phyloP scores from a whole-genome alignment of 2,329 filamentous ascomycete species.

The Incumbomyces delicatus region DNA sequence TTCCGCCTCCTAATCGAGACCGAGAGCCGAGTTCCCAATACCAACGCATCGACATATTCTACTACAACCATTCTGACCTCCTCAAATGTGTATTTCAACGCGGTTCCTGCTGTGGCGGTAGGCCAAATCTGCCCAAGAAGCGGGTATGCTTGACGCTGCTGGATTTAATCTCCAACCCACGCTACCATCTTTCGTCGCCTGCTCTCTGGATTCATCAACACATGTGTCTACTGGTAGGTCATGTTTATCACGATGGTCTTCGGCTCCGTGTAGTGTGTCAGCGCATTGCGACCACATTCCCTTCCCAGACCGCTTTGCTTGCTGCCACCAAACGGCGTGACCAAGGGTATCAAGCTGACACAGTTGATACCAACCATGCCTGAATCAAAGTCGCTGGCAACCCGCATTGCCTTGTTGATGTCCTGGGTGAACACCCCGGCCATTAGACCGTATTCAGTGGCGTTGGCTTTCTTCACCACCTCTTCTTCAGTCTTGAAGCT shows the following conservation, averaged over 20 bases:
- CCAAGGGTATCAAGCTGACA: conserved; percentile 30
- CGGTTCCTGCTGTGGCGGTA: too few relatives aligned
- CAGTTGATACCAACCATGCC: conserved; percentile 51
- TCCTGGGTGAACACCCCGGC: conserved; percentile 42
- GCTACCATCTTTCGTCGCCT: too few relatives aligned
- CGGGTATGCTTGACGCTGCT: too few relatives aligned
- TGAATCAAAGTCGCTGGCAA: conserved; percentile 17
- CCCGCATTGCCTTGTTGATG: conserved; percentile 17
- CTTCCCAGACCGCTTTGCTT: conserved; percentile 71
- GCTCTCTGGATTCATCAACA: too few relatives aligned
- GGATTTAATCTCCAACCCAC: too few relatives aligned
- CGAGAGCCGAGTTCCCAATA: too few relatives aligned
- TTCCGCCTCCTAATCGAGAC: too few relatives aligned
- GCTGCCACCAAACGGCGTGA: conserved; percentile 59
- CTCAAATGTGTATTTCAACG: too few relatives aligned
- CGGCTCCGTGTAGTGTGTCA: conserved; percentile 51
- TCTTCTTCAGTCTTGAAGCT: conserved; percentile 38
- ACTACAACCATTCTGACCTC: too few relatives aligned
- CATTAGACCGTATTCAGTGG: conserved; percentile 41
- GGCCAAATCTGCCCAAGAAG: too few relatives aligned
- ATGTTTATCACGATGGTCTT: conserved; percentile 34
- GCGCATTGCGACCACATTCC: conserved; percentile 59
- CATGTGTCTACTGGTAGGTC: too few relatives aligned
- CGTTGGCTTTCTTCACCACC: conserved; percentile 30
- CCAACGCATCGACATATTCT: too few relatives aligned